A percentile compares a stretch with the other conserved stretches of the same genome.
Conservation (phyloP, 768 basidiomycete genomes). For the Amanita exitialis region DNA sequence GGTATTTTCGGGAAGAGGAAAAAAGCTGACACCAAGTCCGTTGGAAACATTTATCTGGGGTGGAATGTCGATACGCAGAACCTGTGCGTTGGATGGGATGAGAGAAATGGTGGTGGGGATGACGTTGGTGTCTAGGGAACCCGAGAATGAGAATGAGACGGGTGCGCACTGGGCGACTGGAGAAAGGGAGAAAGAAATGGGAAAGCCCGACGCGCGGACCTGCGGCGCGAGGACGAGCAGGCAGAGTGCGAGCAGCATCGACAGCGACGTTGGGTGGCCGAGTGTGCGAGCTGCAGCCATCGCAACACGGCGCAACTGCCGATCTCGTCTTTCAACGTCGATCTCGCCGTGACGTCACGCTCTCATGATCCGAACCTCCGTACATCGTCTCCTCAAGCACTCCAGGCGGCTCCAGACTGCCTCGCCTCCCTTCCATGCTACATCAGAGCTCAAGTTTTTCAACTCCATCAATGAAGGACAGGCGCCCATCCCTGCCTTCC, state of each 20-base stretch:
- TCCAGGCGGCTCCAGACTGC: constrained; percentile 4
- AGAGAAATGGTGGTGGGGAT: constrained; percentile 38
- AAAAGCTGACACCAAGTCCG: constrained; percentile 36
- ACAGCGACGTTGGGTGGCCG: constrained; percentile 10
- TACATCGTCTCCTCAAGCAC: constrained; percentile 8
- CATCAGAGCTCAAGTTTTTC: constrained; percentile 66
- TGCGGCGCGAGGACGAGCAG: constrained; percentile 13
- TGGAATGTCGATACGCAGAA: constrained; percentile 36
- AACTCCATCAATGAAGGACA: constrained; percentile 59
- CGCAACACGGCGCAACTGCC: constrained; percentile 6
- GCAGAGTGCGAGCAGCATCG: constrained; percentile 17
- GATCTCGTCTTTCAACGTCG: too few relatives aligned
- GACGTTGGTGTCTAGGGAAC: constrained; percentile 22
- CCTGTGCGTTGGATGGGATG: constrained; percentile 42
- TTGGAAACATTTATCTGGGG: constrained; percentile 22
- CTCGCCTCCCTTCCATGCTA: constrained; percentile 44
- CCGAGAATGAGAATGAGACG: constrained; percentile 34
- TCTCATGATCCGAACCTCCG: constrained; percentile 24
- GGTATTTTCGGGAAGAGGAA: constrained; percentile 40
- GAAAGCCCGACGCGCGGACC: constrained; percentile 31
- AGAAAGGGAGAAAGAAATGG: constrained; percentile 28
- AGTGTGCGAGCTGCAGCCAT: too few relatives aligned
- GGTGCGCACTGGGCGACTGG: constrained; percentile 43
- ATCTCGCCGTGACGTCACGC: constrained; percentile 7
- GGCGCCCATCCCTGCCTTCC: constrained; percentile 73